These are phyloP conservation scores for Linderniella brevidens DNA, from an alignment of 257 asterid genomes.

Conservation along the genomic window DNA sequence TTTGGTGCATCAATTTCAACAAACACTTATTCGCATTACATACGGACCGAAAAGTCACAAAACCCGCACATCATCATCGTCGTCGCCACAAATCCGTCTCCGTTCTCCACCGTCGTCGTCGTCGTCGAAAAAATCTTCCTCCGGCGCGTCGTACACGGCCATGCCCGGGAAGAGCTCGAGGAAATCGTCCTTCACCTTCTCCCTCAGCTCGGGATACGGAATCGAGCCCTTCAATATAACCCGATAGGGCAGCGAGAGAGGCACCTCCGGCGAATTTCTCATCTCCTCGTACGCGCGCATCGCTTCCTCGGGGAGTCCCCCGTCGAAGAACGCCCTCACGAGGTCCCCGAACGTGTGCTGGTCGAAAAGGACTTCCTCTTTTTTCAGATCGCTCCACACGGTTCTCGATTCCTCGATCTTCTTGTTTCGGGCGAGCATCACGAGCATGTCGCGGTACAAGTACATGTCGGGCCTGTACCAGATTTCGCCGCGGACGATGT, in stretches of 20 bases:
- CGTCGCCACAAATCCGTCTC: constrained; percentile 30
- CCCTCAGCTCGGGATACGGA: constrained; percentile 67
- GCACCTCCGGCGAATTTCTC: constrained; percentile 70
- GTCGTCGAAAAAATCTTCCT: constrained; percentile 25
- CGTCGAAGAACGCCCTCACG: constrained; percentile 64
- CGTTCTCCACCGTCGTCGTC: constrained; percentile 26
- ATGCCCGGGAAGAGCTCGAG: constrained; percentile 63
- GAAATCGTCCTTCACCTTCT: constrained; percentile 77
- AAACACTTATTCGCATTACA: no score
- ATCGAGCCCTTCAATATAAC: constrained; percentile 81
- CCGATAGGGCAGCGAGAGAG: constrained; percentile 65
- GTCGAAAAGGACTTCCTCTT: constrained; percentile 68
- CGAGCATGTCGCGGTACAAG: constrained; percentile 81
- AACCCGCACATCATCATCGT: constrained; percentile 11
- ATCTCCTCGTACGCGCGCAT: constrained; percentile 74
- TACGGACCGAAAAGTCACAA: no score
- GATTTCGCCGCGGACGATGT: constrained; percentile 62
- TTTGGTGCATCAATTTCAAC: no score
- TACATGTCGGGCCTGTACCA: constrained; percentile 97
- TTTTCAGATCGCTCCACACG: constrained; percentile 76
- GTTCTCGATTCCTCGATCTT: constrained; percentile 39
- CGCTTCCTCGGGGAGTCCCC: constrained; percentile 54
- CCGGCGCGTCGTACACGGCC: no score
- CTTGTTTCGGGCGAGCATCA: constrained; percentile 90
- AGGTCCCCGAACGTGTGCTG: constrained; percentile 95